Percentiles rank a stretch among this genome's conserved stretches.
phyloP scores from a whole-genome alignment of 2,329 filamentous ascomycete species.

The Talaromyces sp. region DNA sequence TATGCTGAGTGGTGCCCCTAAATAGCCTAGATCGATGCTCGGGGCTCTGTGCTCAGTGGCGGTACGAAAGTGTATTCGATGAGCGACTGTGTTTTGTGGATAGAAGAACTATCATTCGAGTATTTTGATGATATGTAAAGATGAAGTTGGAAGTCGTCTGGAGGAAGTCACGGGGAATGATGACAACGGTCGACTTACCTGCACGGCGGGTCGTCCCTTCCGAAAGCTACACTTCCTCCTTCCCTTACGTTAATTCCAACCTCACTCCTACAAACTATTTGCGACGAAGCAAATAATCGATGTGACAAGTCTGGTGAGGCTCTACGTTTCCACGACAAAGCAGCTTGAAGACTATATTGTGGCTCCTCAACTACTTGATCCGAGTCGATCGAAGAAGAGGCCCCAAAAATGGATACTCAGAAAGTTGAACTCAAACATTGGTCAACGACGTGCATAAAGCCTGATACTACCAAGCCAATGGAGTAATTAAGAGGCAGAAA shows the following conservation, averaged over 20 bases:
- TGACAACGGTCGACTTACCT: not conserved
- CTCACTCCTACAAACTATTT: constrained; percentile 11
- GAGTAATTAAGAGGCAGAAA: not conserved
- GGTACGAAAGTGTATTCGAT: not conserved
- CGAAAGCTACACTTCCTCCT: constrained; percentile 10
- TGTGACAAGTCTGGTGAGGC: constrained; percentile 14
- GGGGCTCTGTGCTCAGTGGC: not conserved
- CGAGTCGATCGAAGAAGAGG: not conserved
- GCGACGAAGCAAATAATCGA: not conserved
- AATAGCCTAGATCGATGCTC: constrained; percentile 5
- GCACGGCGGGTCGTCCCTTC: constrained; percentile 18
- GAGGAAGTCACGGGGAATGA: not conserved
- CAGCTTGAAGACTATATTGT: not conserved
- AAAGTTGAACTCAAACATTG: not conserved
- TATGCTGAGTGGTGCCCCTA: constrained; percentile 12
- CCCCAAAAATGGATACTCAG: not conserved
- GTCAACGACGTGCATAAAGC: not conserved
- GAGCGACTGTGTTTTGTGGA: not conserved
- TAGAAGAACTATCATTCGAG: not conserved
- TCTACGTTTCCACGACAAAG: not conserved
- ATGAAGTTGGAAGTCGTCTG: not conserved
- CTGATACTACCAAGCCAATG: not conserved
- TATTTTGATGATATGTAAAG: not conserved
- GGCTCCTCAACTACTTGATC: not conserved
- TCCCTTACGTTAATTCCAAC: constrained; percentile 7